Percentiles rank a stretch among this genome's conserved stretches.
phyloP scores from a whole-genome alignment of 192 early-diverging fungal genomes.

The Backusella australiensis region DNA sequence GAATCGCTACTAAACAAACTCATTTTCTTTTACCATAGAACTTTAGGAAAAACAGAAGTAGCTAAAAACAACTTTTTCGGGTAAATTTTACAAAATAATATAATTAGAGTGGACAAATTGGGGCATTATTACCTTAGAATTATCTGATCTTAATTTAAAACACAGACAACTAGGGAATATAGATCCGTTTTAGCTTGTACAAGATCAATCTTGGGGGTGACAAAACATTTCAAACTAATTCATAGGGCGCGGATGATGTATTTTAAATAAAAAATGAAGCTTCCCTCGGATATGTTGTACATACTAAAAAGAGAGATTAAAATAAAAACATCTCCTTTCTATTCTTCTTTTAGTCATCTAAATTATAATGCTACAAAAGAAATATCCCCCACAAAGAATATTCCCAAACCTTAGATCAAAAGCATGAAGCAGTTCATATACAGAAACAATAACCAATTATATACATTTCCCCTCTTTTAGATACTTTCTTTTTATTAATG shows the following conservation, averaged over 20 bases:
- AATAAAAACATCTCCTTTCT: neutral
- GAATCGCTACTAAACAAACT: neutral
- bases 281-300: neutral
- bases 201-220: neutral
- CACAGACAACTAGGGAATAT: neutral
- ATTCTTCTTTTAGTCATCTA: neutral
- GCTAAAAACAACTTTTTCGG: neutral
- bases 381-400: neutral
- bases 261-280: neutral
- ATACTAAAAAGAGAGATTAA: neutral
- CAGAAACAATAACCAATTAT: neutral
- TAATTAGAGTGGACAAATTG: neutral
- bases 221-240: neutral
- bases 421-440: neutral
- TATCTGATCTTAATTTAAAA: neutral
- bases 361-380: neutral
- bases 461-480: neutral
- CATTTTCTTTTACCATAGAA: neutral
- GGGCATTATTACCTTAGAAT: neutral
- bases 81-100: conserved; percentile 7
- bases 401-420: neutral
- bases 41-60: neutral
- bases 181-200: neutral
- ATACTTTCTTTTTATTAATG: neutral
- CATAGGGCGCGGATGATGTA: neutral